These are phyloP conservation scores for Holtermannia corniformis DNA, from an alignment of 768 basidiomycete genomes.

Conservation along the genomic window DNA sequence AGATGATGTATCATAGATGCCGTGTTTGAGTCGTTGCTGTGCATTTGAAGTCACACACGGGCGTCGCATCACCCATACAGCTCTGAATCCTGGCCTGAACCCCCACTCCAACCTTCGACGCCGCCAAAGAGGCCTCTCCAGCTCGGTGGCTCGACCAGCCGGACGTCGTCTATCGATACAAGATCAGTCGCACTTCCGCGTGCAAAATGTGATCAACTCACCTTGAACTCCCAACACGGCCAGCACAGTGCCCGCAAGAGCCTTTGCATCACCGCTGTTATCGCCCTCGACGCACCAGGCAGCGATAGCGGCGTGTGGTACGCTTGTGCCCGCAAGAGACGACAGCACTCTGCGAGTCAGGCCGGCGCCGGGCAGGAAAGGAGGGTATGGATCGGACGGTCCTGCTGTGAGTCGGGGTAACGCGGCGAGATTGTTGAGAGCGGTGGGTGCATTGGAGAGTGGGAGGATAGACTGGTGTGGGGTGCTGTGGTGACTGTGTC, in stretches of 20 bases:
- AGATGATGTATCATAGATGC: background rate
- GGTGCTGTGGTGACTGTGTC: conserved; percentile 10
- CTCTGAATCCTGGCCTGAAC: conserved; percentile 22
- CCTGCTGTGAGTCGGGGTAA: conserved; percentile 3
- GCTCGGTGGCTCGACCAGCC: conserved; percentile 20
- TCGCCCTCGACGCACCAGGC: conserved; percentile 78
- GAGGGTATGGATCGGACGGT: conserved; percentile 43
- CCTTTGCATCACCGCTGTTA: conserved; percentile 58
- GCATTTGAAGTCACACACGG: no score
- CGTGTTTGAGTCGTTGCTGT: background rate
- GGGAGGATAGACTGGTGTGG: conserved; percentile 36
- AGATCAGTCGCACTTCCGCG: background rate
- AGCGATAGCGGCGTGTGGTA: conserved; percentile 49
- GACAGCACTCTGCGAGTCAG: conserved; percentile 58
- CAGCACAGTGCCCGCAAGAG: conserved; percentile 13
- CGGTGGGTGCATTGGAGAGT: conserved; percentile 14
- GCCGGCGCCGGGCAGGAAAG: conserved; percentile 73
- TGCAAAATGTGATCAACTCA: conserved; percentile 2
- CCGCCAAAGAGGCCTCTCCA: conserved; percentile 33
- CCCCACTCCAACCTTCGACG: conserved; percentile 31
- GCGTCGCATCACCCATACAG: conserved; percentile 23
- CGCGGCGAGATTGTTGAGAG: background rate
- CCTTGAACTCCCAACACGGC: conserved; percentile 8
- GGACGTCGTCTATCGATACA: conserved; percentile 5
- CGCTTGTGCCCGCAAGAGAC: conserved; percentile 49